A percentile compares a stretch with the other conserved stretches of the same genome.
Evolutionary conservation across 352 stramenopile genomes (phyloP).

Genomic region (Globisporangium middletonii): DNA sequence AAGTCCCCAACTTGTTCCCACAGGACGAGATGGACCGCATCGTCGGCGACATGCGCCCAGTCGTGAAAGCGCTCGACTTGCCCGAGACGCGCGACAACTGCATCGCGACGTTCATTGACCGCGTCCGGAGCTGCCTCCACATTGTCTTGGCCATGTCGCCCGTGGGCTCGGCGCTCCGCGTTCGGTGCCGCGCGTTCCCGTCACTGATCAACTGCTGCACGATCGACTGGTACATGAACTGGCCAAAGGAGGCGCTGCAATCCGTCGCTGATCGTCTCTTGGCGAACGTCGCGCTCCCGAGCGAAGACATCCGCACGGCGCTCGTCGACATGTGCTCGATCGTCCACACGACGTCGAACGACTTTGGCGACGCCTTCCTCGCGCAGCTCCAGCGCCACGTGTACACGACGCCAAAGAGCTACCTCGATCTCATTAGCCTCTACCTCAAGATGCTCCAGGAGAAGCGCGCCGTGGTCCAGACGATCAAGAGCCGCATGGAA

Average conservation of each 20-base stretch:
- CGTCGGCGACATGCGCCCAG: constrained; percentile 87
- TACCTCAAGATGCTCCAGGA: constrained; percentile 92
- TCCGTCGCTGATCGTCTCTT: constrained; percentile 89
- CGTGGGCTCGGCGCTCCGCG: constrained; percentile 88
- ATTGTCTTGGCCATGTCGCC: constrained; percentile 94
- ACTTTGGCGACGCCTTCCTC: constrained; percentile 86
- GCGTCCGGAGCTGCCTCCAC: constrained; percentile 91
- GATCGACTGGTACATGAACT: constrained; percentile 96
- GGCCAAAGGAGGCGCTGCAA: constrained; percentile 89
- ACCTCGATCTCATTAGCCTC: constrained; percentile 93
- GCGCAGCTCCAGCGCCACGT: constrained; percentile 87
- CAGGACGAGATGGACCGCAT: constrained; percentile 93
- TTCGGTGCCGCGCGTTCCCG: constrained; percentile 92
- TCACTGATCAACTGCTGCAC: constrained; percentile 96
- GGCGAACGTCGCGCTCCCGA: constrained; percentile 68
- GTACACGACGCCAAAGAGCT: constrained; percentile 97
- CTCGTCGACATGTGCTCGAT: constrained; percentile 91
- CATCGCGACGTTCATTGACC: constrained; percentile 83
- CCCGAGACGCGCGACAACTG: constrained; percentile 91
- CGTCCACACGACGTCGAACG: constrained; percentile 90
- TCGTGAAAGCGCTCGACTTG: constrained; percentile 85
- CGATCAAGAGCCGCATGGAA: constrained; percentile 86
- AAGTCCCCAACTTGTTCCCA: constrained; percentile 94
- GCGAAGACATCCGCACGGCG: constrained; percentile 56
- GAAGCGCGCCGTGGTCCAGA: constrained; percentile 76